Percentiles rank a stretch among this genome's conserved stretches.
Evolutionary conservation across 495 filamentous ascomycete genomes (phyloP).

Genomic region (Neurospora sp.): DNA sequence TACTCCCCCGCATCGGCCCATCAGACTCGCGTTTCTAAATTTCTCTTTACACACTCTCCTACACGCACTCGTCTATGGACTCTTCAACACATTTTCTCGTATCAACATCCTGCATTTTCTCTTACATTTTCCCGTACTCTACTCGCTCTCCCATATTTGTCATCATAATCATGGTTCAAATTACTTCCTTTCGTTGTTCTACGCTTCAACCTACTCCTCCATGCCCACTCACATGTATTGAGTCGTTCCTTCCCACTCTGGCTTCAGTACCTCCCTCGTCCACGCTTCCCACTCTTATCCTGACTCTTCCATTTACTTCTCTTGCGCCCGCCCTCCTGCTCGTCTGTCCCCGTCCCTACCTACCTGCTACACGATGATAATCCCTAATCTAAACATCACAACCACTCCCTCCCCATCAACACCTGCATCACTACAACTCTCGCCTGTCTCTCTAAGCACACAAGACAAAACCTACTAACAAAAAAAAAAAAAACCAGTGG

Average conservation of each 20-base stretch:
- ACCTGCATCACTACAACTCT: too few relatives aligned
- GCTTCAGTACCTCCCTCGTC: not conserved
- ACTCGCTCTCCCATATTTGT: not conserved
- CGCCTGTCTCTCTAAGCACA: too few relatives aligned
- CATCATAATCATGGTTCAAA: not conserved
- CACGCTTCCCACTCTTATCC: not conserved
- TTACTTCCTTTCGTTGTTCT: not conserved
- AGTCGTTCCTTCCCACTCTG: too few relatives aligned
- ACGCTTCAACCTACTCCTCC: too few relatives aligned
- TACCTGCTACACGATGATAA: not conserved
- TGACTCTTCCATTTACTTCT: not conserved
- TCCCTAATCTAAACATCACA: too few relatives aligned
- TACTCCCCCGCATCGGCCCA: not conserved
- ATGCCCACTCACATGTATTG: too few relatives aligned
- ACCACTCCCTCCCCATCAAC: not conserved
- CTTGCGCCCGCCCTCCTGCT: too few relatives aligned
- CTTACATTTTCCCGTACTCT: not conserved
- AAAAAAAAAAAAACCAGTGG: conserved; percentile 41
- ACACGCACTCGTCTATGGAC: not conserved
- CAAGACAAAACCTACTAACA: too few relatives aligned
- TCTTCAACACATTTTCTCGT: not conserved
- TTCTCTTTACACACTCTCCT: not conserved
- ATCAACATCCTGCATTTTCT: not conserved
- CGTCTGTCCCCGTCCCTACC: not conserved
- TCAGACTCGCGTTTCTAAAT: not conserved